phyloP scores from a whole-genome alignment of 148 eudicot genomes.

The Fagopyrum tataricum region DNA sequence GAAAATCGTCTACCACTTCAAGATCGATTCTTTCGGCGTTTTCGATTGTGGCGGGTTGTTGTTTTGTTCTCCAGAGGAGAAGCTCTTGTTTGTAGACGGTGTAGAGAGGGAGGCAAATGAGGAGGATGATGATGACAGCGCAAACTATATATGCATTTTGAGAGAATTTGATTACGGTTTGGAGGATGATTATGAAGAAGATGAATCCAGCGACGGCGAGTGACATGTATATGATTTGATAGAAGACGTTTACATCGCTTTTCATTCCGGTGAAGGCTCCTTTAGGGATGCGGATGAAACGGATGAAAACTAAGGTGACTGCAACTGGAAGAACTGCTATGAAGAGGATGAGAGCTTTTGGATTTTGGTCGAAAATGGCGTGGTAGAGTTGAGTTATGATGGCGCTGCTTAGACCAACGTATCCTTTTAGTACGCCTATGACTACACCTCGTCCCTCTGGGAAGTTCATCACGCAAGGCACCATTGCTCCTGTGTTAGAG shows the following conservation, averaged over 20 bases:
- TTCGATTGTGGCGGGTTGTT: not conserved
- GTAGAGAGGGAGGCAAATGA: conserved; percentile 19
- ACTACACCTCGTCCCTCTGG: conserved; percentile 27
- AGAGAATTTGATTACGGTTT: conserved; percentile 20
- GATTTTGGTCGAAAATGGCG: conserved; percentile 21
- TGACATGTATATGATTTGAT: conserved; percentile 25
- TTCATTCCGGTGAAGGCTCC: not conserved
- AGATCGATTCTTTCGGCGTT: not conserved
- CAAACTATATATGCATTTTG: conserved; percentile 13
- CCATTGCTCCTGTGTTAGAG: conserved; percentile 27
- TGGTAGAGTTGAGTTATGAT: conserved; percentile 28
- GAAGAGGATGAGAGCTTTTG: conserved; percentile 22
- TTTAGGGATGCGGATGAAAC: conserved; percentile 15
- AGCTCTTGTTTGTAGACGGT: conserved; percentile 20
- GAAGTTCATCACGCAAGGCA: conserved; percentile 31
- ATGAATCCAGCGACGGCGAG: conserved; percentile 26
- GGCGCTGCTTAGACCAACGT: conserved; percentile 30
- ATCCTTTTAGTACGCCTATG: conserved; percentile 27
- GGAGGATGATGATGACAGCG: conserved; percentile 12
- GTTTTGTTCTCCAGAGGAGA: not conserved
- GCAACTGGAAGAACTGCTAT: conserved; percentile 24
- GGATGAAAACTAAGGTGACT: conserved; percentile 18
- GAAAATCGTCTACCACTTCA: not conserved
- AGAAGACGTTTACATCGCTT: conserved; percentile 16
- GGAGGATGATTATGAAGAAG: conserved; percentile 24